Conservation (phyloP, 352 stramenopile species). For the Phytophthora ramorum region DNA sequence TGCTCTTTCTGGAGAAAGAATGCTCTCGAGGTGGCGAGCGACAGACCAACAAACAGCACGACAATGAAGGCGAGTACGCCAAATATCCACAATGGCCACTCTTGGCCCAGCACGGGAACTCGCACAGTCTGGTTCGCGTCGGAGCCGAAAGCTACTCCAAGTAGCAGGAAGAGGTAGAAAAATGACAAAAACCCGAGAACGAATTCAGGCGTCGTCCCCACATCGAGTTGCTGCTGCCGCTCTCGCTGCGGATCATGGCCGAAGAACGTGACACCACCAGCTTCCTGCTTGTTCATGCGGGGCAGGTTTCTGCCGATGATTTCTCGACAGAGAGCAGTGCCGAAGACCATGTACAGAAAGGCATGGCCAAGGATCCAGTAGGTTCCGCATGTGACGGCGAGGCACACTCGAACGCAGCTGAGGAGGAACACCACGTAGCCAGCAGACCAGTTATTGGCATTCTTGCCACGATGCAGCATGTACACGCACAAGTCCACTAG, state of each 20-base stretch:
- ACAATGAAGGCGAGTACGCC: slow-evolving; percentile 84
- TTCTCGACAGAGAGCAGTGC: slow-evolving; percentile 78
- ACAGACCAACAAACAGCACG: slow-evolving; percentile 78
- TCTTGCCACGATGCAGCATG: slow-evolving; percentile 71
- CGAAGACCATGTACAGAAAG: slow-evolving; percentile 83
- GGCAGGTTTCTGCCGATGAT: slow-evolving; percentile 86
- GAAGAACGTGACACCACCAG: slow-evolving; percentile 86
- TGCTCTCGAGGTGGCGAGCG: slow-evolving; percentile 75
- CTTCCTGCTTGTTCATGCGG: slow-evolving; percentile 84
- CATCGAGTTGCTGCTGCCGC: slow-evolving; percentile 66
- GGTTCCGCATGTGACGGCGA: slow-evolving; percentile 67
- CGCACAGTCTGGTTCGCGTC: slow-evolving; percentile 54
- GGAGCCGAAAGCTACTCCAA: slow-evolving; percentile 77
- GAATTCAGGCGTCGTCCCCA: slow-evolving; percentile 84
- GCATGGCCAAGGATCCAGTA: slow-evolving; percentile 88
- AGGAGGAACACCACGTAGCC: slow-evolving; percentile 88
- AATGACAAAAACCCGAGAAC: slow-evolving; percentile 85
- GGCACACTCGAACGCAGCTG: slow-evolving; percentile 67
- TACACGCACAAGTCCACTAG: slow-evolving; percentile 79
- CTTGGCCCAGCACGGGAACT: slow-evolving; percentile 63
- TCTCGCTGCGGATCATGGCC: slow-evolving; percentile 73
- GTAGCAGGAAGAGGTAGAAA: slow-evolving; percentile 86
- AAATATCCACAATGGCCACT: slow-evolving; percentile 89
- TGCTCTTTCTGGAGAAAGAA: slow-evolving; percentile 87
- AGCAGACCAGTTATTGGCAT: slow-evolving; percentile 68